Percentiles rank a stretch among this genome's conserved stretches.
Evolutionary conservation across 2,329 filamentous ascomycete species (phyloP).

Genomic region (Cladosporium sp.): DNA sequence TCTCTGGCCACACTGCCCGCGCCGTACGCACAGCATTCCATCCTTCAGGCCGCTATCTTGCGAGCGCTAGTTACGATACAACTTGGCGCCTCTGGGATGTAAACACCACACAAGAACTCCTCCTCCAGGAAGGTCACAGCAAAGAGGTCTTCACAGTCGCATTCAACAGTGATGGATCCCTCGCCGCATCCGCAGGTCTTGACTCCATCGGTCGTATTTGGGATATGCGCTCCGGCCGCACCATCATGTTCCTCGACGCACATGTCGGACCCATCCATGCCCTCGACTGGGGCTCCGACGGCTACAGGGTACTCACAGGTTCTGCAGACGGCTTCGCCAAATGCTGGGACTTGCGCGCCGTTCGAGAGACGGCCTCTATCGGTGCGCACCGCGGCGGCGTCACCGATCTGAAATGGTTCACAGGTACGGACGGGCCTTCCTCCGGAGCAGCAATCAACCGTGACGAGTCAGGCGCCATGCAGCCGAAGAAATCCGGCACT

Average conservation of each 20-base stretch:
- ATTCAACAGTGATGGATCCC: constrained; percentile 88
- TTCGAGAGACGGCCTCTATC: constrained; percentile 77
- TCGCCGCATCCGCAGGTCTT: constrained; percentile 86
- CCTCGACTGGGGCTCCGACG: constrained; percentile 88
- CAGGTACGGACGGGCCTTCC: constrained; percentile 74
- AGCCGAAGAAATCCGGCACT: constrained; percentile 81
- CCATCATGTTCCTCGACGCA: constrained; percentile 91
- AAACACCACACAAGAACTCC: constrained; percentile 20
- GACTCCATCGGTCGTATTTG: constrained; percentile 95
- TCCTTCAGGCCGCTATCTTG: constrained; percentile 83
- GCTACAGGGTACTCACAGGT: constrained; percentile 87
- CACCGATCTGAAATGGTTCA: constrained; percentile 91
- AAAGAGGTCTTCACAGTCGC: constrained; percentile 86
- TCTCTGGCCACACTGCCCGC: constrained; percentile 80
- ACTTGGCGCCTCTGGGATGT: constrained; percentile 81
- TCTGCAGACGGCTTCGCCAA: constrained; percentile 95
- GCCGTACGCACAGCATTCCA: constrained; percentile 95
- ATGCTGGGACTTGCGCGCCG: constrained; percentile 94
- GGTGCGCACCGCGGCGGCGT: constrained; percentile 91
- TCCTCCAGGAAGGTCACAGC: constrained; percentile 65
- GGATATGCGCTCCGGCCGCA: constrained; percentile 89
- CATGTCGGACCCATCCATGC: constrained; percentile 93
- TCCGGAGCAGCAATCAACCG: constrained; percentile 44
- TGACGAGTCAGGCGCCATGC: constrained; percentile 54
- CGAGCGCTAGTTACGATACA: constrained; percentile 91